Evolutionary conservation across 257 asterid genomes (phyloP).

Genomic region (Solanum lycopersicoides): DNA sequence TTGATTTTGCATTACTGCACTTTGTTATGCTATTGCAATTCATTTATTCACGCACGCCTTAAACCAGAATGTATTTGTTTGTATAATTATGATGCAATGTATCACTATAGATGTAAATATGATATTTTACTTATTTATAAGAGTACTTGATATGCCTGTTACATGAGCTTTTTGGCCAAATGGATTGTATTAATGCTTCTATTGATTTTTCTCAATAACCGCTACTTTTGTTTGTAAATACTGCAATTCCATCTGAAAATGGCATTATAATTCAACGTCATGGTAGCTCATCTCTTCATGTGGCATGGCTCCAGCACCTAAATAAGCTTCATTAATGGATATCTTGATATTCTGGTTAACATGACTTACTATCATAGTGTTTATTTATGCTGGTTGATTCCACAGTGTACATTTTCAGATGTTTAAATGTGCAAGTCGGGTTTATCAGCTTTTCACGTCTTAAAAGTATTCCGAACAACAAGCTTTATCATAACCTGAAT

Average conservation of each 20-base stretch:
- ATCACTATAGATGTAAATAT: neutral
- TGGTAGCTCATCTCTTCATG: neutral
- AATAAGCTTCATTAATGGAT: neutral
- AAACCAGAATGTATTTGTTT: neutral
- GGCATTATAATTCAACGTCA: neutral
- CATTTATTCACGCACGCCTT: neutral
- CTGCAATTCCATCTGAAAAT: neutral
- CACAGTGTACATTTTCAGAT: neutral
- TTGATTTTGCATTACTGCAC: neutral
- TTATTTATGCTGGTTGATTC: neutral
- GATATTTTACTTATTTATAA: neutral
- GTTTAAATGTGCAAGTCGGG: neutral
- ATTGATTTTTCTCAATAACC: neutral
- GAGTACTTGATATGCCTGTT: neutral
- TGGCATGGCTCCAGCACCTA: neutral
- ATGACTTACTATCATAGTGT: neutral
- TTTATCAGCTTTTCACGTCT: neutral
- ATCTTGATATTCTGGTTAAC: neutral
- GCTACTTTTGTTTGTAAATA: neutral
- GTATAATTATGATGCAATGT: neutral
- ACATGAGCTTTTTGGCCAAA: neutral
- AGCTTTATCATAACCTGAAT: neutral
- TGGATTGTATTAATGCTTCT: neutral
- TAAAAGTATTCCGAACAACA: neutral
- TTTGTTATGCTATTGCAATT: neutral